These are phyloP conservation scores for Alternaria rosae DNA, from an alignment of 2,329 filamentous ascomycete species.

Conservation along the genomic window DNA sequence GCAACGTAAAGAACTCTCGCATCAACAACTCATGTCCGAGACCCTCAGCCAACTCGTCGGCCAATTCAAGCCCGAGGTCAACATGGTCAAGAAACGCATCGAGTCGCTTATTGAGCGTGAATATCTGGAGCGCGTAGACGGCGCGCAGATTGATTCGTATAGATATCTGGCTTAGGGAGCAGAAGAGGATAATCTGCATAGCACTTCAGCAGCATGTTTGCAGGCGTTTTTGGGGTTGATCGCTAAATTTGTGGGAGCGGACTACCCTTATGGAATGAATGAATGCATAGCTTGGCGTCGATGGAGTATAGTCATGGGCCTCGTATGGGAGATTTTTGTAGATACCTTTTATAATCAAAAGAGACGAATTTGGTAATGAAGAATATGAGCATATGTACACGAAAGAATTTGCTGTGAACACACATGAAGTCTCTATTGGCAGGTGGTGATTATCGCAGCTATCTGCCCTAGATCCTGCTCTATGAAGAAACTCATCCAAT, in stretches of 20 bases:
- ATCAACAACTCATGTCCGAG: slow-evolving; percentile 74
- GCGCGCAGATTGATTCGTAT: slow-evolving; percentile 68
- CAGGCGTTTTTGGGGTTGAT: neutral
- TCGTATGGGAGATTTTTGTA: neutral
- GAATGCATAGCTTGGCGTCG: slow-evolving; percentile 24
- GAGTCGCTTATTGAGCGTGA: slow-evolving; percentile 79
- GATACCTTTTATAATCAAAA: neutral
- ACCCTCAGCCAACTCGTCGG: slow-evolving; percentile 72
- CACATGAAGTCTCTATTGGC: neutral
- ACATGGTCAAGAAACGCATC: slow-evolving; percentile 81
- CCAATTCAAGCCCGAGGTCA: slow-evolving; percentile 78
- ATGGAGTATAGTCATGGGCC: neutral
- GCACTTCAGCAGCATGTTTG: slow-evolving; percentile 5
- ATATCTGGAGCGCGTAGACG: slow-evolving; percentile 79
- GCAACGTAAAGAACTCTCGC: slow-evolving; percentile 74
- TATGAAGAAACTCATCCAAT: neutral
- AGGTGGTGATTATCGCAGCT: neutral
- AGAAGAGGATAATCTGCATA: neutral
- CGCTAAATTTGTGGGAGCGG: neutral
- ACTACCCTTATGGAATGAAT: slow-evolving; percentile 15
- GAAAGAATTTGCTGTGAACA: neutral
- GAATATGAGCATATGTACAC: neutral
- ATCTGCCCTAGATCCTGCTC: neutral
- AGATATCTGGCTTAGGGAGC: slow-evolving; percentile 71
- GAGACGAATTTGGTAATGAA: neutral